Evolutionary conservation across 805 yeast genomes (phyloP).

Genomic region (Metschnikowia amazonensis): DNA sequence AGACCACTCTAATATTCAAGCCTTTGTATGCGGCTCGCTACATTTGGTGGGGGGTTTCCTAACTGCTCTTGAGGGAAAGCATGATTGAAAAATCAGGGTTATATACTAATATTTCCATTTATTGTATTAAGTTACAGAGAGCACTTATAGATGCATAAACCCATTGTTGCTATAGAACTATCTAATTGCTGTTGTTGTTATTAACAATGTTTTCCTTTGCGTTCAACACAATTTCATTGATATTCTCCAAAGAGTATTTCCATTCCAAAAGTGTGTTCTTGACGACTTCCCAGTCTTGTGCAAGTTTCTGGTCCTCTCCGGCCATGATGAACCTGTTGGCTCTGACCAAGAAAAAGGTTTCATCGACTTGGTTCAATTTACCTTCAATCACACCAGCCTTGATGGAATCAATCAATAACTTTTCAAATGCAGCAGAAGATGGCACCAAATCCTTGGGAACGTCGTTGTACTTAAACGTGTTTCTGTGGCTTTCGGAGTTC

Average conservation of each 20-base stretch:
- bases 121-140: constrained; percentile 1
- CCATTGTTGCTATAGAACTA: constrained; percentile 1
- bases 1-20: constrained; percentile 45
- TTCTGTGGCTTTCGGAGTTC: constrained; percentile 22
- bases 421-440: constrained; percentile 34
- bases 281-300: constrained; percentile 36
- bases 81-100: constrained; percentile 17
- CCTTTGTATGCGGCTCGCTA: constrained; percentile 89
- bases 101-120: background rate
- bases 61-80: constrained; percentile 66
- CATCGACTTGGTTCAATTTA: constrained; percentile 41
- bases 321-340: constrained; percentile 40
- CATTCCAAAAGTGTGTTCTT: constrained; percentile 34
- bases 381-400: constrained; percentile 45
- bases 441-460: constrained; percentile 30
- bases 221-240: constrained; percentile 38
- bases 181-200: constrained; percentile 19
- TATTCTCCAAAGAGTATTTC: constrained; percentile 39
- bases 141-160: constrained; percentile 3
- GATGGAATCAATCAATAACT: constrained; percentile 38
- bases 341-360: constrained; percentile 38
- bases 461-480: constrained; percentile 33
- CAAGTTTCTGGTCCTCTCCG: constrained; percentile 29
- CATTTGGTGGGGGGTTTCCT: constrained; percentile 93
- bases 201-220: constrained; percentile 42